phyloP scores from a whole-genome alignment of 2,329 filamentous ascomycete species.

The Dichotomopilus funicola region DNA sequence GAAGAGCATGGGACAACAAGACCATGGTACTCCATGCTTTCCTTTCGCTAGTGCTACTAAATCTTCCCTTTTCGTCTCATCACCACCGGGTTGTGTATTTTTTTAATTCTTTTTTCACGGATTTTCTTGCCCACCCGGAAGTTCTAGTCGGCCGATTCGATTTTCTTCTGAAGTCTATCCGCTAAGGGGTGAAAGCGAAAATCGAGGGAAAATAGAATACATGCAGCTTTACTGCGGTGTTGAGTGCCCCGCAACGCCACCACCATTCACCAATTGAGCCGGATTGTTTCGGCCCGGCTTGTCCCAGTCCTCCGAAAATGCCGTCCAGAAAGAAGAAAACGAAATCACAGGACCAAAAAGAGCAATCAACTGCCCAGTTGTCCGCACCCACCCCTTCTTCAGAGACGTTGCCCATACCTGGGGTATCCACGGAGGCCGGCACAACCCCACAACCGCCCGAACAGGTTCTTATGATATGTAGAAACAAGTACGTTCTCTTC shows the following conservation, averaged over 20 bases:
- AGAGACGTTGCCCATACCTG: too few species aligned
- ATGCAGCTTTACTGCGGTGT: too few species aligned
- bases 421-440: neutral
- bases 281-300: conserved; percentile 1
- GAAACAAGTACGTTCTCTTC: conserved; percentile 23
- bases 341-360: conserved; percentile 3
- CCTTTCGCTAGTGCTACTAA: too few species aligned
- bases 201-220: too few species aligned
- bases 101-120: neutral
- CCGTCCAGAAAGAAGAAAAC: conserved; percentile 12
- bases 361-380: neutral
- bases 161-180: neutral
- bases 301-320: conserved; percentile 11
- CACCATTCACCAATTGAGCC: conserved; percentile 8
- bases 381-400: too few species aligned
- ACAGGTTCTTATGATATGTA: conserved; percentile 23
- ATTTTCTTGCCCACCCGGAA: neutral
- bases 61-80: too few species aligned
- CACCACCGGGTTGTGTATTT: too few species aligned
- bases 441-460: conserved; percentile 6
- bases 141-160: neutral
- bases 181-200: too few species aligned
- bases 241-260: conserved; percentile 1
- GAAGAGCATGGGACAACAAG: neutral
- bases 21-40: too few species aligned